These are phyloP conservation scores for Dendrobium nobile DNA, from an alignment of 106 monocot species.

Conservation along the genomic window DNA sequence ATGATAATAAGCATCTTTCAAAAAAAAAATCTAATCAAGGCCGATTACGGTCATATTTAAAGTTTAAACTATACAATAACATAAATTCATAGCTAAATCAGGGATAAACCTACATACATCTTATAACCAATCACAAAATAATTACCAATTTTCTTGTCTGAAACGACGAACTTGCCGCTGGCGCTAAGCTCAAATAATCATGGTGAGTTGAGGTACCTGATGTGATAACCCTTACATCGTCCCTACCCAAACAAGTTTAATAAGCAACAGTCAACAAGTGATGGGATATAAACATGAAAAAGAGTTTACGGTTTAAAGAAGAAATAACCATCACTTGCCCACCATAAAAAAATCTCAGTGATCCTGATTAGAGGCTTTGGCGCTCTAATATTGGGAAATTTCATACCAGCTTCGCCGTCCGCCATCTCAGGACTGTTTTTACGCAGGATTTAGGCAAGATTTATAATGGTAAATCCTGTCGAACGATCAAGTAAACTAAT, in stretches of 20 bases:
- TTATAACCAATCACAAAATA: too few relatives aligned
- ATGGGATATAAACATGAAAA: not conserved
- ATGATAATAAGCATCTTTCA: not conserved
- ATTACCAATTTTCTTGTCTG: not conserved
- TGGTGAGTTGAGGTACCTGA: not conserved
- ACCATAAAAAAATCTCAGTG: slow-evolving; percentile 41
- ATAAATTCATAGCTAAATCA: not conserved
- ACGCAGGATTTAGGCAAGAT: too few relatives aligned
- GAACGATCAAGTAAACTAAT: too few relatives aligned
- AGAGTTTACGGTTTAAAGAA: not conserved
- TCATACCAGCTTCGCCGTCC: not conserved
- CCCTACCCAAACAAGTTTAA: slow-evolving; percentile 13
- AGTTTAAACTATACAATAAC: too few relatives aligned
- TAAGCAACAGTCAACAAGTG: not conserved
- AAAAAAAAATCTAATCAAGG: not conserved
- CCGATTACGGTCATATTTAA: too few relatives aligned
- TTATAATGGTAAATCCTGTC: too few relatives aligned
- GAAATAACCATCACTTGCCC: not conserved
- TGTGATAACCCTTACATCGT: not conserved
- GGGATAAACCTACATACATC: not conserved
- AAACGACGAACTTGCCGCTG: slow-evolving; percentile 2
- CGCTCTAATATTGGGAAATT: slow-evolving; percentile 12
- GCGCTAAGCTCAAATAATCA: not conserved
- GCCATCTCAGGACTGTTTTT: too few relatives aligned
- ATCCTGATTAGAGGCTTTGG: slow-evolving; percentile 26